phyloP scores from a whole-genome alignment of 2,329 filamentous ascomycete genomes.

The Stromatinia cepivora region DNA sequence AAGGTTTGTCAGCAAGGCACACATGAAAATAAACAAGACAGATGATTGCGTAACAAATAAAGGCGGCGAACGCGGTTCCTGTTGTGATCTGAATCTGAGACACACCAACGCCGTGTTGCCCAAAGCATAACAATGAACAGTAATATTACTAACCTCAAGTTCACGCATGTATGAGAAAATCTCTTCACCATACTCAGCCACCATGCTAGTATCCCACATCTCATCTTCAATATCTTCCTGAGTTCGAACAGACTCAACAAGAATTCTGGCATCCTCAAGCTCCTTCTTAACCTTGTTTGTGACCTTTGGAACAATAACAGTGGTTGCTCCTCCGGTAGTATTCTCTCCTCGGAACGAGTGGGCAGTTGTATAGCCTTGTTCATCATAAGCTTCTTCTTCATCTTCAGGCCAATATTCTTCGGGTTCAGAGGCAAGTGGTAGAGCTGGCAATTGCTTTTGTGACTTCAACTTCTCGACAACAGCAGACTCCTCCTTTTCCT shows the following conservation, averaged over 20 bases:
- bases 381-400: constrained; percentile 67
- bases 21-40: not conserved
- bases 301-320: constrained; percentile 70
- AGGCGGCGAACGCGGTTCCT: not conserved
- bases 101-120: no score
- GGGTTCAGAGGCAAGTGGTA: constrained; percentile 46
- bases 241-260: constrained; percentile 44
- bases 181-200: constrained; percentile 92
- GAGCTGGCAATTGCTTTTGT: constrained; percentile 30
- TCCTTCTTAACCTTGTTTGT: constrained; percentile 71
- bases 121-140: not conserved
- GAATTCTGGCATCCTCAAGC: constrained; percentile 58
- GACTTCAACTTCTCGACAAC: constrained; percentile 1
- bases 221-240: constrained; percentile 84
- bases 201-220: constrained; percentile 93
- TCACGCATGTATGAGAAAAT: constrained; percentile 91
- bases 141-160: constrained; percentile 65
- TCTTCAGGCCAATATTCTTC: constrained; percentile 75
- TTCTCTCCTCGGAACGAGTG: constrained; percentile 75
- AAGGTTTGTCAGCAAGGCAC: constrained; percentile 25
- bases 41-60: constrained; percentile 12
- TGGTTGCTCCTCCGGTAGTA: constrained; percentile 62
- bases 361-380: constrained; percentile 72
- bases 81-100: not conserved
- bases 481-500: constrained; percentile 19